Evolutionary conservation across 768 basidiomycete species (phyloP), one percentile per base, ranked within the genome.

Genomic region (Suillus subaureus): DNA sequence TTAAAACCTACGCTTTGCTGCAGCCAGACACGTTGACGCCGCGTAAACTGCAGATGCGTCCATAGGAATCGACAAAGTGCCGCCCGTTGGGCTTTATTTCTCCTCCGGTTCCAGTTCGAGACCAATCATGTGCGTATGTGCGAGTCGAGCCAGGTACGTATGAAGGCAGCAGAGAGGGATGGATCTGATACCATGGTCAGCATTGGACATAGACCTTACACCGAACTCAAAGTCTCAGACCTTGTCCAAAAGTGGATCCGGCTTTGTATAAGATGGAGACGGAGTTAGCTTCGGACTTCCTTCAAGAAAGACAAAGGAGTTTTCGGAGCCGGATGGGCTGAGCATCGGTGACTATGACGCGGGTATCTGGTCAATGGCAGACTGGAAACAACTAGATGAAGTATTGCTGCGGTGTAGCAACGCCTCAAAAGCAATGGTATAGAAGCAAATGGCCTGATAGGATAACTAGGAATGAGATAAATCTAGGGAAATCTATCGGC

Each of bases 21-120:
- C 82, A 85, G 5, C 94, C 96, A 4, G 91, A 88, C 42, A 98
- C 77, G 74, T 97, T 97, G 39, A 92, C 93, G 11, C 96, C 96
- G 66, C 94, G 82, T 45, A 96, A 79, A 64, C 82, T 85, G 72
- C 96, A 90, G 4, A 96, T 88, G 56, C 96, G 86, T 4, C 92
- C 93, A 70, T 88, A 86, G 1, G 77, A 78, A 74, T 99, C 96
- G 2, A 95, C 79, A 70, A 97, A 93, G 74, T 97, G 88, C 18
- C 93, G 82, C 0, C 95, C 95, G 62, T 86, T 84, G 1, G 86
- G 82, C 39, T 77, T 77, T 28, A 96, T 73, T 16, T 75, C 75
- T 28, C 87, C 87, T 16, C 86, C 88, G 0, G 86, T 89, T 28
- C 81, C 85, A 37, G 73, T 65, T 16, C 63, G 69, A 12, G 88